Base-by-base conservation (phyloP, 805 yeast species). In the Yarrowia alimentaria region DNA sequence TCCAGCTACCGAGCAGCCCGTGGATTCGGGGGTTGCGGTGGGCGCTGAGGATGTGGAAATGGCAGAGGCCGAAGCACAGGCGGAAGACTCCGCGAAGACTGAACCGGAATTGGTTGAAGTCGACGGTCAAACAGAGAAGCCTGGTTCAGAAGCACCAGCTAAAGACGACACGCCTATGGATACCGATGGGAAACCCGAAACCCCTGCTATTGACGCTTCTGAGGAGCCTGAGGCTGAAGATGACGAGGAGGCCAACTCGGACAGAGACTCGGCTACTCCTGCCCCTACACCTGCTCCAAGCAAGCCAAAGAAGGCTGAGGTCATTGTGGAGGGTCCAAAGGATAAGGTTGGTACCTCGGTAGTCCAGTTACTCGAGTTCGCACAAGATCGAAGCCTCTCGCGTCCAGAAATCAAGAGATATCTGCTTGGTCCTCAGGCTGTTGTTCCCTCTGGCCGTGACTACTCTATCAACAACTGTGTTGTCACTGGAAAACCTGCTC, bases 401-500 rank as follows among this genome's bases (percentile, higher is more conserved):
- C 40, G 55, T 28, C 17, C 58, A 52, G 42, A 57, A 50, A 33
- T 60, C 56, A 61, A 28, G 51, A 54, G 61, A 60, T 57, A 51
- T 34, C 52, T 43, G 7, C 24, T 43, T 12, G 50, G 50, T 5
- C 47, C 28, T n/a, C 47, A 22, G 32, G 54, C 53, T 11, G 34
- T 29, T n/a, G 53, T 33, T 14, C 33, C 37, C 11, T 22, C 54
- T n/a, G 54, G 38, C 17, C 37, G 50, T 16, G 50, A 43, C 16
- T 43, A 43, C 37, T 43, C 50, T 9, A 43, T 43, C 64, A 73
- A 60, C 76, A 79, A 66, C 66, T 74, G 59, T 84, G 96, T 73
- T 19, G 80, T 90, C 34, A 80, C 88, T 3, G 95, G 95, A 2
- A 76, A 76, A 43, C 81, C 80, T 38, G 95, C 93, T 13, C 76